Conservation (phyloP, 805 yeast species). For the Wickerhamiella vanderwaltii region DNA sequence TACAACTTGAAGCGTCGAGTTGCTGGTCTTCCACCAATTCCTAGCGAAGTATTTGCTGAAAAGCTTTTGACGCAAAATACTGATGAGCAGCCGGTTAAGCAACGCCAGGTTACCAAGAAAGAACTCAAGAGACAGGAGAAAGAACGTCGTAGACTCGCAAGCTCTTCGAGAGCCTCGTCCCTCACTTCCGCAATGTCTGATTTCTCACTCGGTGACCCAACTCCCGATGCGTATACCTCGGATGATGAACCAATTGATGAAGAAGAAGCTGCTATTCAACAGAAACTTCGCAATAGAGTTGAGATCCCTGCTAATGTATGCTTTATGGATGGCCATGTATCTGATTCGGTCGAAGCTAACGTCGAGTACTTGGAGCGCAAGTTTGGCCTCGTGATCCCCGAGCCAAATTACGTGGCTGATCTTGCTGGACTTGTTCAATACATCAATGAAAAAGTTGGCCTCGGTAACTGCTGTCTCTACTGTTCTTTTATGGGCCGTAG, state of each 20-base stretch:
- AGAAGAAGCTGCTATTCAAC: constrained; percentile 22
- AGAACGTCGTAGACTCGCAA: constrained; percentile 13
- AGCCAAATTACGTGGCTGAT: constrained; percentile 54
- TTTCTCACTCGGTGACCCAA: constrained; percentile 15
- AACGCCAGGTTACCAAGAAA: constrained; percentile 29
- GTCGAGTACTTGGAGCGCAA: constrained; percentile 62
- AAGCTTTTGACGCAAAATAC: constrained; percentile 38
- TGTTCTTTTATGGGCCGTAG: constrained; percentile 79
- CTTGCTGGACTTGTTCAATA: constrained; percentile 60
- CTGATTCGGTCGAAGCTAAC: constrained; percentile 44
- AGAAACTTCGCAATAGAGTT: constrained; percentile 20
- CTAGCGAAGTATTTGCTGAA: constrained; percentile 56
- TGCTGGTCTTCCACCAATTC: constrained; percentile 64
- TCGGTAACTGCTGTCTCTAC: constrained; percentile 71
- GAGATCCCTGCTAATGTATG: constrained; percentile 29
- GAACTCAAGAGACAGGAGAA: constrained; percentile 27
- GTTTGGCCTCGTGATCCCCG: constrained; percentile 87
- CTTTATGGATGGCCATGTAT: constrained; percentile 36
- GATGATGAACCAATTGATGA: constrained; percentile 4
- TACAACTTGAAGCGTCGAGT: constrained; percentile 90
- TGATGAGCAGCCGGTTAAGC: constrained; percentile 14
- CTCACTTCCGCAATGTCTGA: constrained; percentile 12
- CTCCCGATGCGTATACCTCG: constrained; percentile 14
- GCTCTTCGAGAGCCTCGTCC: constrained; percentile 4
- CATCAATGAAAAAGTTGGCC: constrained; percentile 66